Evolutionary conservation across 2,329 filamentous ascomycete species (phyloP), one percentile per base, ranked within the genome.

Genomic region (Periconia macrospinosa): DNA sequence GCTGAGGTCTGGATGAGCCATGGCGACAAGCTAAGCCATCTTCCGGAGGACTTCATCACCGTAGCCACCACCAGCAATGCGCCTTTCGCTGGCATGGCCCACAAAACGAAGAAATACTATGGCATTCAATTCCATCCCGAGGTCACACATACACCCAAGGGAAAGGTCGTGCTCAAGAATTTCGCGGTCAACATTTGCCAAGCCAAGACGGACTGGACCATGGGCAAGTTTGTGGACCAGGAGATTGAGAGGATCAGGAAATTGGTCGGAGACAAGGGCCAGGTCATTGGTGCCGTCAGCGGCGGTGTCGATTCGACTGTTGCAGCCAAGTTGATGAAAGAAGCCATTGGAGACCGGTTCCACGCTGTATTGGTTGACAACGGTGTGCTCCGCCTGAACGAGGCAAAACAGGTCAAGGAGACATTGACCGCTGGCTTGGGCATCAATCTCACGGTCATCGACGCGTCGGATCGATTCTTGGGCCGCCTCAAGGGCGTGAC

Each of bases 81-180:
- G 0, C 84, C 87, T 20, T 96, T 84, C 63, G 92, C 92, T 11
- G 91, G 85, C 54, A 95, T 93, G 63, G 89, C 87, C 17, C 88
- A 92, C 70, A 69, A 84, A 70, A 75, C 76, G 9, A 85, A 88
- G 78, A 86, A 86, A 23, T 86, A 90, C 62, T 96, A 86, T 67
- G 90, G 89, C 50, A 84, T 96, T 45, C 92, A 97, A 70, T 93
- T 96, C 73, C 92, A 96, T 74, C 92, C 92, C 1, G 92, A 97
- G 72, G 83, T 96, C 50, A 87, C 83, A 14, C 86, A 91, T 68
- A 92, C 89, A 0, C 81, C 84, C 9, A 79, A 83, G 52, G 92
- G 92, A 33, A 87, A 72, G 10, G 79, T 88, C 27, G 69, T 96
- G 6, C 80, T 97, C 43, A 77, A 82, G 69, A 97, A 97, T 81